Evolutionary conservation across 2,329 filamentous ascomycete genomes (phyloP), one percentile per base, ranked within the genome.

Genomic region (Tolypocladium endophyticum): DNA sequence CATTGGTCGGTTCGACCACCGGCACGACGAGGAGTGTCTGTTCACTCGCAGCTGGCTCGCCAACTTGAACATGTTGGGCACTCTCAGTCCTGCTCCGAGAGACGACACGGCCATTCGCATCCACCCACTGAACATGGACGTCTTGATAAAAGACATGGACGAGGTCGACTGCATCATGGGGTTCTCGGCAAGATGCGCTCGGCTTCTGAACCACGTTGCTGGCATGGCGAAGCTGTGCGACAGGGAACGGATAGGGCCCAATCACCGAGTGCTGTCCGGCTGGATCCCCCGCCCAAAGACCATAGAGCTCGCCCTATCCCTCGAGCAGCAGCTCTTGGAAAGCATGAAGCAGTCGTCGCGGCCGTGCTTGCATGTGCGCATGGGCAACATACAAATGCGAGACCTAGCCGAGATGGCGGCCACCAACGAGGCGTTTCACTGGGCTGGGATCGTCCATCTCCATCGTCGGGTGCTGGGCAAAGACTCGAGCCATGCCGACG

Each of bases 41-140:
- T 94, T 95, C 68, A 79, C 94, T 12, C 87, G 84, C 64, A 85
- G 88, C 61, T 95, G 90, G 90, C 88, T 94, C 64, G 88, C 87
- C 1, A 94, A 94, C 72, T 80, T 95, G 25, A 90, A 94, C 68
- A 85, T 94, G 1, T 76, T 94, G 59, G 90, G 89, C 30, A 86
- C 84, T 50, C 77, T 95, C 33, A 86, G 77, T 59, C 88, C 88
- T 20, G 81, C 82, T 12, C 77, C 69, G 54, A 35, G 35, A 9
- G 54, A 53, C 25, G 55, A 58, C 53, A 35, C 41, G 9, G 56
- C 39, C 30, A 30, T 35, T 11, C 56, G 56, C 2, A 50, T 57
- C 56, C 39, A 47, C 20, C 39, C 56, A 7, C 12, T 57, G 56
- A 45, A 57, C 20, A 47, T 57, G 12, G 41, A 35, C 18, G 41